Conservation (phyloP, 108 stramenopile genomes). For the Mediolabrus comicus region DNA sequence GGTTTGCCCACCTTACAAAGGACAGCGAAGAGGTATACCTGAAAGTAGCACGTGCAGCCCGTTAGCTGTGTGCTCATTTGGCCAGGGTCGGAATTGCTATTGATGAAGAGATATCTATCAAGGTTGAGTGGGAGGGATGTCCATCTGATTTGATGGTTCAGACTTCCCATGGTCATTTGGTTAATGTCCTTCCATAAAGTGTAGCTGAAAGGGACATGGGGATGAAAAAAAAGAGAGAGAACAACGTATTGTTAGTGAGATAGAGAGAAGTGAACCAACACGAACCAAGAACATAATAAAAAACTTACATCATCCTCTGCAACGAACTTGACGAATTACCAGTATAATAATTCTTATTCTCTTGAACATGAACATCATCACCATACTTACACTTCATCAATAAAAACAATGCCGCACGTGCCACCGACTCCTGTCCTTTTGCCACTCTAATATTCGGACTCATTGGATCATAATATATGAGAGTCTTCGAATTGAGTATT, state of each 20-base stretch:
- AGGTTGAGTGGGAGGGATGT: conserved; percentile 27
- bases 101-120: conserved; percentile 46
- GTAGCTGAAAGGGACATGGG: conserved; percentile 3
- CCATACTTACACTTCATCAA: conserved; percentile 61
- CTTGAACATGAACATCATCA: conserved; percentile 47
- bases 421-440: conserved; percentile 26
- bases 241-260: background rate
- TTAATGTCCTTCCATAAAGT: conserved; percentile 48
- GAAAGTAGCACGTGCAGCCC: conserved; percentile 58
- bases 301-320: conserved; percentile 35
- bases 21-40: conserved; percentile 53
- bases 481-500: conserved; percentile 18
- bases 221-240: background rate
- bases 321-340: conserved; percentile 8
- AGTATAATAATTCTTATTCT: conserved; percentile 55
- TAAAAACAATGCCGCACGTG: conserved; percentile 31
- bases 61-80: conserved; percentile 53
- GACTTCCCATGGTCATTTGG: background rate
- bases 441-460: conserved; percentile 15
- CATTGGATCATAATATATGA: conserved; percentile 52
- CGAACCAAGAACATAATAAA: background rate
- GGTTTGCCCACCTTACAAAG: conserved; percentile 51
- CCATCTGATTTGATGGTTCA: conserved; percentile 19
- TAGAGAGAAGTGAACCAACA: background rate
- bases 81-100: conserved; percentile 3